Conservation (phyloP, 2,329 filamentous ascomycete species). For the Colletotrichum sp. region DNA sequence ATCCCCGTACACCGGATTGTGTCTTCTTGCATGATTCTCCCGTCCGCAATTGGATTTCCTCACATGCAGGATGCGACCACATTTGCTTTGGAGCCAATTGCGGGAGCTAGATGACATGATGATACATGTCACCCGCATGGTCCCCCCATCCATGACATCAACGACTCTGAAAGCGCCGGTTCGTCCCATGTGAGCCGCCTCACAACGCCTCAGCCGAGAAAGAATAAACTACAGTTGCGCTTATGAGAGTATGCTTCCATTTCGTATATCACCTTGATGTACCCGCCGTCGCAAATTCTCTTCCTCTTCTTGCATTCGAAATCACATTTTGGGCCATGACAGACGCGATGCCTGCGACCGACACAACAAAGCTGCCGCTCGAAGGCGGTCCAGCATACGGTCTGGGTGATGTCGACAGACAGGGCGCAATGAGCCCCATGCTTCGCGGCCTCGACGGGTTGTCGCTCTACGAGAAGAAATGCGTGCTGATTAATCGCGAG, state of each 20-base stretch:
- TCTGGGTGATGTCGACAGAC: background rate
- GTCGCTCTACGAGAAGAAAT: slow-evolving; percentile 37
- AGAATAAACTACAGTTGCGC: background rate
- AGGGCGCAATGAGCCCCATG: background rate
- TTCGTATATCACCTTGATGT: background rate
- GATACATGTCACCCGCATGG: background rate
- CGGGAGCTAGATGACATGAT: background rate
- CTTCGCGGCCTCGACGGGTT: slow-evolving; percentile 25
- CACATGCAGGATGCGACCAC: background rate
- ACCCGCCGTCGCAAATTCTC: background rate
- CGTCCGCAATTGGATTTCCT: background rate
- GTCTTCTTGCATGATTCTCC: background rate
- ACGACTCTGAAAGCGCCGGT: background rate
- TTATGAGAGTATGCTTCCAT: background rate
- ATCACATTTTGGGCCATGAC: background rate
- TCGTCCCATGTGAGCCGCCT: background rate
- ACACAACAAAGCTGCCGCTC: background rate
- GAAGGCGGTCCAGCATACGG: background rate
- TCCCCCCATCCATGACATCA: slow-evolving; percentile 1
- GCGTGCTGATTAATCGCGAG: slow-evolving; percentile 42
- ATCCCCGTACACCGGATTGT: background rate
- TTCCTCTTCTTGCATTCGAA: background rate
- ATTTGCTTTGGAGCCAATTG: background rate
- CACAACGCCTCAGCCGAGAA: background rate
- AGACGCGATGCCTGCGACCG: background rate